Conservation (phyloP, 1,284 basidiomycete genomes). For the Pisolithus thermaeus region DNA sequence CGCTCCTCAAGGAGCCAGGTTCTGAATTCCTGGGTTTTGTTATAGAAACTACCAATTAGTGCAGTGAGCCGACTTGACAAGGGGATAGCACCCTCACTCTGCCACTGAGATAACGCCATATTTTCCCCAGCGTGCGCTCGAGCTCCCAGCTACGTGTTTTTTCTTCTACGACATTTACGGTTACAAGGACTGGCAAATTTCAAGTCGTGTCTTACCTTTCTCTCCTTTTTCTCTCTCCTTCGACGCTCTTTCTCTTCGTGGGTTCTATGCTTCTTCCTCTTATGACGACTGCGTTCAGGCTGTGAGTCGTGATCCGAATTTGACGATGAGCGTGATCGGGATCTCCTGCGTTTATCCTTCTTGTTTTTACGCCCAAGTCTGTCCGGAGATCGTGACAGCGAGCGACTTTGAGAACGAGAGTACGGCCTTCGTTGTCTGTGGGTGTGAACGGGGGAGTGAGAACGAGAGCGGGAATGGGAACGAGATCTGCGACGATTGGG, state of each 20-base stretch:
- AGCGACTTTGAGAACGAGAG: conserved; percentile 24
- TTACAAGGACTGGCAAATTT: background rate
- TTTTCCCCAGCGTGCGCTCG: conserved; percentile 73
- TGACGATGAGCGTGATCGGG: conserved; percentile 34
- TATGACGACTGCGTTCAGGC: conserved; percentile 35
- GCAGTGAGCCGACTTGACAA: conserved; percentile 12
- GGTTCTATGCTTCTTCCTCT: conserved; percentile 42
- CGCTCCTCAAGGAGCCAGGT: conserved; percentile 89
- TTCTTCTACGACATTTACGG: conserved; percentile 41
- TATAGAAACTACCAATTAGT: conserved; percentile 53
- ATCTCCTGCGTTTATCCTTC: conserved; percentile 30
- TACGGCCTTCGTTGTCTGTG: conserved; percentile 12
- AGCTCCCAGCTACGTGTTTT: conserved; percentile 45
- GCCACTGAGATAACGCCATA: conserved; percentile 79
- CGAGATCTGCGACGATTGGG: conserved; percentile 12
- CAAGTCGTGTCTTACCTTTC: conserved; percentile 40
- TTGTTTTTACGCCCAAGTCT: conserved; percentile 19
- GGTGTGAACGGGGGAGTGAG: conserved; percentile 13
- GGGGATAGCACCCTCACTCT: conserved; percentile 52
- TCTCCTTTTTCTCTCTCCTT: conserved; percentile 64
- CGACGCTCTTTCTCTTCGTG: conserved; percentile 51
- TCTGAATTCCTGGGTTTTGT: conserved; percentile 77
- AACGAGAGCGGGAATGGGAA: conserved; percentile 14
- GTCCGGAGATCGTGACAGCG: conserved; percentile 22
- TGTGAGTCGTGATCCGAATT: conserved; percentile 32